phyloP scores from a whole-genome alignment of 176 grass and related monocot species.

The Cymbopogon citratus region DNA sequence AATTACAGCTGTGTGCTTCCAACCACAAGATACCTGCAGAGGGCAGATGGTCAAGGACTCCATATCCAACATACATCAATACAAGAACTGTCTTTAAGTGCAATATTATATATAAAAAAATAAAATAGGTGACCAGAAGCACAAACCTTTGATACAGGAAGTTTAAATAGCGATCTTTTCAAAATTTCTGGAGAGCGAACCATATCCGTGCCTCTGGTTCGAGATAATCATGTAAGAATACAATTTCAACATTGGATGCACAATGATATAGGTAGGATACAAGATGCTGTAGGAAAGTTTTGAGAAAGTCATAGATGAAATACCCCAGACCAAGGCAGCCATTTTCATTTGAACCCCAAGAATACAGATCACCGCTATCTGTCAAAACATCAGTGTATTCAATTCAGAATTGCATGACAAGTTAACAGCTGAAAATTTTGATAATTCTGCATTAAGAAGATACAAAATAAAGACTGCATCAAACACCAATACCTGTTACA shows the following conservation, averaged over 20 bases:
- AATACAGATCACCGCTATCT: constrained; percentile 70
- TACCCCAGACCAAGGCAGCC: constrained; percentile 98
- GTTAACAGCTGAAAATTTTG: neutral
- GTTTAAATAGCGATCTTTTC: constrained; percentile 57
- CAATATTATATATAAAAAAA: neutral
- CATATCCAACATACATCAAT: constrained; percentile 16
- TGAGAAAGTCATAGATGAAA: constrained; percentile 27
- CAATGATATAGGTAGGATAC: constrained; percentile 1
- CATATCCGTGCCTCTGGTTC: constrained; percentile 61
- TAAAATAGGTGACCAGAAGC: constrained; percentile 2
- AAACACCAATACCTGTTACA: constrained; percentile 56
- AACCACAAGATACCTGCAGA: constrained; percentile 87
- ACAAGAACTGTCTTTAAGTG: constrained; percentile 34
- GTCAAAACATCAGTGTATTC: constrained; percentile 21
- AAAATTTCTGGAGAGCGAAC: constrained; percentile 64
- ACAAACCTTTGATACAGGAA: constrained; percentile 70
- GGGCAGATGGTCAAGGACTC: constrained; percentile 10
- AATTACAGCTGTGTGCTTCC: constrained; percentile 95
- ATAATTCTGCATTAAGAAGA: neutral
- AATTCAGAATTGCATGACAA: neutral
- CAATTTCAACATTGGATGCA: neutral
- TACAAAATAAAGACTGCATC: neutral
- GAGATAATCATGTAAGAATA: constrained; percentile 31
- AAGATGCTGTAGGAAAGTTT: constrained; percentile 19
- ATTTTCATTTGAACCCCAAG: constrained; percentile 99